Base-by-base conservation (phyloP, 2,329 filamentous ascomycete genomes). In the Sporothrix phasma region DNA sequence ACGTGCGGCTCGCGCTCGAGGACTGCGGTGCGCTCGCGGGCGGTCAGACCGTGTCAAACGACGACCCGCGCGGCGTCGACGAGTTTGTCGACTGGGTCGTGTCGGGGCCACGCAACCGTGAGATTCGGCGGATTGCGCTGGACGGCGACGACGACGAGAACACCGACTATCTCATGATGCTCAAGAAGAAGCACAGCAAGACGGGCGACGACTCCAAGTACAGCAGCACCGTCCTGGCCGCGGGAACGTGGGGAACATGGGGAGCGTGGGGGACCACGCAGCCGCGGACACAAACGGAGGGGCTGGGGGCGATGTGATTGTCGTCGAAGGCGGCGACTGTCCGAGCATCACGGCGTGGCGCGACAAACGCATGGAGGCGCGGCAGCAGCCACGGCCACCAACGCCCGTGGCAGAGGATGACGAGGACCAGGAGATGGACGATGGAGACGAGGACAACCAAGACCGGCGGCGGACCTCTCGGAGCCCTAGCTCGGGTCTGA, bases 171-270 rank as follows among this genome's bases (percentile, higher is more conserved):
- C 72, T 92, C 19, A 24, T 68, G 89, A 88, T 86, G 4, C 78
- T 97, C 47, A 97, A 96, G 76, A 94, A 92, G 76, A 96, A 95
- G 72, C 90, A 96, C 74, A 92, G 88, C 76, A 95, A 94, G 70
- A 89, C 88, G 0, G 90, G 89, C 67, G 91, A 95, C 71, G 92
- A 96, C 71, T 87, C 88, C 10, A 88, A 93, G 71, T 96, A 91
- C 74, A 85, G 88, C 69, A 91, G 90, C 34, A 96, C 93, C 0
- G 83, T 94, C 0, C 79, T 97, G 11, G 93, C 3, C 87, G 87
- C 68, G 79, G 81, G 51, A 67, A 65, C 58, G 90, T 96, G 69
- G 64, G 64, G n/a, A n/a, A n/a, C n/a, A n/a, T n/a, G n/a, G 34
- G 34, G 10, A 13, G 34, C 34, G 34, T 8, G 8, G 82, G 82